Base-by-base conservation (phyloP, 2,329 filamentous ascomycete species). In the Fusarium liriodendri region DNA sequence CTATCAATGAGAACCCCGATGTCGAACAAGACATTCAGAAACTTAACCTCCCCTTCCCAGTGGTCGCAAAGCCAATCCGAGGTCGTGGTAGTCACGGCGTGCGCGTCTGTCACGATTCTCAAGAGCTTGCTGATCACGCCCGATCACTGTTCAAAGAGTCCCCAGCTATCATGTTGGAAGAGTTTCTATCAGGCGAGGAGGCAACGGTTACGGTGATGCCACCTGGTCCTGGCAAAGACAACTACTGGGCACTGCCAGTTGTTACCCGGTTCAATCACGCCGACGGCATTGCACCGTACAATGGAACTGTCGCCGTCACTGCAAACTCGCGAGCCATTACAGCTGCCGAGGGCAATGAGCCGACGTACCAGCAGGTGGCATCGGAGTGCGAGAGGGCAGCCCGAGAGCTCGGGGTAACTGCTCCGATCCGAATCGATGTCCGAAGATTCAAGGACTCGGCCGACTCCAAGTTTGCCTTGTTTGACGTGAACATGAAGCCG, bases 401-500 rank as follows among this genome's bases (percentile, higher is more conserved):
- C 2, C 69, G 74, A 40, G 58, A 84, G 4, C 77, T 88, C 6
- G 76, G 82, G 6, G 78, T 82, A 7, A 86, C 83, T 6, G 85
- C 85, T 2, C 84, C 84, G 0, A 85, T 88, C 29, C 80, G 85
- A 1, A 84, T 88, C 54, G 86, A 88, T 71, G 81, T 86, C 0
- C 80, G 86, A 18, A 80, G 85, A 10, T 82, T 84, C 35, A 66
- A 68, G 4, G 65, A 80, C 3, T 72, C 69, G 33, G 22, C 59
- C 40, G 78, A 78, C 0, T 80, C 78, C 0, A 77, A 78, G 2
- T 88, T 88, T 78, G 84, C 84, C 1, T 75, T 87, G 20, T 88
- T 88, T 71, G 85, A 88, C 76, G 80, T 88, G 14, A 88, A 88
- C 64, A 86, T 88, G 84, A 87, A 88, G 74, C 86, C 86, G 18